These are phyloP conservation scores for Neocatenulostroma microsporum DNA, from an alignment of 2,329 filamentous ascomycete genomes.

Conservation along the genomic window DNA sequence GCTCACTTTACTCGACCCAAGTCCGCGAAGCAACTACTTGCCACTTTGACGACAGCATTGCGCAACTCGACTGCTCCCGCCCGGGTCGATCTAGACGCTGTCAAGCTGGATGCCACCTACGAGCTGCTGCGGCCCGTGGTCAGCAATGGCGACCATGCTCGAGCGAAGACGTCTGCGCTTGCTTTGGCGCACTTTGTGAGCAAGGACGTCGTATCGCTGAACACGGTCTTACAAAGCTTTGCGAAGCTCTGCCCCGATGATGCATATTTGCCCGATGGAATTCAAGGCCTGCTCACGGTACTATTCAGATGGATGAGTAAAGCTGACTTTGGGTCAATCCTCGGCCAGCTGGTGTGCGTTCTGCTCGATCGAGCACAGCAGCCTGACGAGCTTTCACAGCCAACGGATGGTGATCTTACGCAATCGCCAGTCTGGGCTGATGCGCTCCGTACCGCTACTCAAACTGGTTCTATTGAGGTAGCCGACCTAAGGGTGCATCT, in stretches of 20 bases:
- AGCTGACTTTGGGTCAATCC: conserved; percentile 28
- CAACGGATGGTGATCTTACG: neutral
- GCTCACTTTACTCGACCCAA: conserved; percentile 40
- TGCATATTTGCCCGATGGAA: neutral
- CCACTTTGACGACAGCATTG: conserved; percentile 33
- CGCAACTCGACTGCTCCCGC: no score
- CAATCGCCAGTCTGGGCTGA: conserved; percentile 18
- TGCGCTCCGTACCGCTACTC: conserved; percentile 1
- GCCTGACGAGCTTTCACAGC: no score
- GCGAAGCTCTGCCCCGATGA: no score
- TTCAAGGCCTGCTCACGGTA: conserved; percentile 10
- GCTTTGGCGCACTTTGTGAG: conserved; percentile 51
- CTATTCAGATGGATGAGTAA: conserved; percentile 28
- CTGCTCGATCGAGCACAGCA: conserved; percentile 27
- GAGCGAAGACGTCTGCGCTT: conserved; percentile 5
- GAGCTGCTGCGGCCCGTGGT: conserved; percentile 10
- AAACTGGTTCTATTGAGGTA: conserved; percentile 7
- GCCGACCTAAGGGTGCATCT: conserved; percentile 39
- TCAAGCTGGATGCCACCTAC: no score
- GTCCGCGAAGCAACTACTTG: conserved; percentile 40
- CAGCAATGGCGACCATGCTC: conserved; percentile 1
- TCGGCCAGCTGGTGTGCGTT: conserved; percentile 22
- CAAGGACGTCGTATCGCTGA: conserved; percentile 48
- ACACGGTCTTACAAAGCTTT: conserved; percentile 4
- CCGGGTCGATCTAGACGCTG: no score